A percentile compares a stretch with the other conserved stretches of the same genome.
Conservation (phyloP, 129 eudicot genomes). For the Lactuca sativa region DNA sequence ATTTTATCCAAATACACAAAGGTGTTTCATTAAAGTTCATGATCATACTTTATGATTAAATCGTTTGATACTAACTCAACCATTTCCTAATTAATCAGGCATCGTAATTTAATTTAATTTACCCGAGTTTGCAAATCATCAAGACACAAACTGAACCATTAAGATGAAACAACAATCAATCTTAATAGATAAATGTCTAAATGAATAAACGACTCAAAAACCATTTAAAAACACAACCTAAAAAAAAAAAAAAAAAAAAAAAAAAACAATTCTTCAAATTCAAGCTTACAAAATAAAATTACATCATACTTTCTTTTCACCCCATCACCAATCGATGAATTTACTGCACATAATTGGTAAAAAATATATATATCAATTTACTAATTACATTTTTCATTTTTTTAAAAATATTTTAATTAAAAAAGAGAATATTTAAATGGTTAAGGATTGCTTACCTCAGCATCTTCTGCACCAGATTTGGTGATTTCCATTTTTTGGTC, state of each 20-base stretch:
- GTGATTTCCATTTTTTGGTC: constrained; percentile 50
- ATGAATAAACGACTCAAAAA: constrained; percentile 33
- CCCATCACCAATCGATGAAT: constrained; percentile 21
- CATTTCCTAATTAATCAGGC: no score
- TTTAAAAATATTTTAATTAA: no score
- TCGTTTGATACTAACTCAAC: no score
- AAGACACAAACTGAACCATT: constrained; percentile 2
- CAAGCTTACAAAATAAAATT: constrained; percentile 26
- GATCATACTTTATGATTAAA: no score
- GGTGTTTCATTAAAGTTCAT: no score
- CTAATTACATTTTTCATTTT: no score
- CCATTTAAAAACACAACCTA: constrained; percentile 30
- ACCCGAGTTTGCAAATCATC: neutral
- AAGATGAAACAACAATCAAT: constrained; percentile 1
- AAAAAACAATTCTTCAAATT: constrained; percentile 26
- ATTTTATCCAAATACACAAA: no score
- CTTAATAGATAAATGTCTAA: constrained; percentile 1
- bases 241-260: neutral
- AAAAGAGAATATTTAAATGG: neutral
- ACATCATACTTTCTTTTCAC: constrained; percentile 14
- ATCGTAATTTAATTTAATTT: neutral
- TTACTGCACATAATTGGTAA: constrained; percentile 28
- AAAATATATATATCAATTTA: neutral
- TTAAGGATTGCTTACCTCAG: constrained; percentile 24
- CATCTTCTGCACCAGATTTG: constrained; percentile 39